Evolutionary conservation across 1,139 yeast genomes (phyloP), one percentile per base, ranked within the genome.

Genomic region (Suhomyces wounanorum): DNA sequence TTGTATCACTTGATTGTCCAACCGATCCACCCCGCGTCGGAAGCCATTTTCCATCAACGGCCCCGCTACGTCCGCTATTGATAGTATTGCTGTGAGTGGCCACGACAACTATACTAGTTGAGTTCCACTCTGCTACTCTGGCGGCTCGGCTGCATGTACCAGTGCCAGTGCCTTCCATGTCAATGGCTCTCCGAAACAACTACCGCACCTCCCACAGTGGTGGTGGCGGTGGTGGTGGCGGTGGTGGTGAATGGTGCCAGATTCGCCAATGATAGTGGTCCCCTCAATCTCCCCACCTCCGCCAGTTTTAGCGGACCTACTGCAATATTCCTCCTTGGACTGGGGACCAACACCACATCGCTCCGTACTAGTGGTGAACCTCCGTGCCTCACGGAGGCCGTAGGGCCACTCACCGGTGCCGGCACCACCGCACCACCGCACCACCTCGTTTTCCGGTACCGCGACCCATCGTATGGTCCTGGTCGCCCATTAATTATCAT

Each of bases 401-500:
- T 30, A 28, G 6, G 23, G 2, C 33, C 33, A 30, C 14, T 30
- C 33, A 13, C 33, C 33, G 33, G 33, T 30, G 14, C 33, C 33
- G 18, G 37, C 21, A 10, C 37, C 37, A 16, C 18, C 40, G 25
- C 40, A 37, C 17, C 25, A 18, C 40, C 14, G n/a, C n/a, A n/a
- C n/a, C n/a, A n/a, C n/a, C n/a, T n/a, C n/a, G n/a, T 14, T 37
- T 23, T 23, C 40, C 28, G 40, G 36, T 28, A 28, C 47, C 48
- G 48, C 44, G 26, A 40, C 43, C 18, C 38, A 33, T 16, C 35
- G 35, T 33, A 14, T 14, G 18, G 37, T 14, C 18, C 18, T 33
- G 37, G 37, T 18, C 48, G 40, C 44, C 38, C 41, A 44, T 35
- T 45, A 37, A 44, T 45, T 36, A 45, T 41, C 48, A 40, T 41